Base-by-base conservation (phyloP, 2,329 filamentous ascomycete genomes). In the Tolypocladium ovalisporum region DNA sequence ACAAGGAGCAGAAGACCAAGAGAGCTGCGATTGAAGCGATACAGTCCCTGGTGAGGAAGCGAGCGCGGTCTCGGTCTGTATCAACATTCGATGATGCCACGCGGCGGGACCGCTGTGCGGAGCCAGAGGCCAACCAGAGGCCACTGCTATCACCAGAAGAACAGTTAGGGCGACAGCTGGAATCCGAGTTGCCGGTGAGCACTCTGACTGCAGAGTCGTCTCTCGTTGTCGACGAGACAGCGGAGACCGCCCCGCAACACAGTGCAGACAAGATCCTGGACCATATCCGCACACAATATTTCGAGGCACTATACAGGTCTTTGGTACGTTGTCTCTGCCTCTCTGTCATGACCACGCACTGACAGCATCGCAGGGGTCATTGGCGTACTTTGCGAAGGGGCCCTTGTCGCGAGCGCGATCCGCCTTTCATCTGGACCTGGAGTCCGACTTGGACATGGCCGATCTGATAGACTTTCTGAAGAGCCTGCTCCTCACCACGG, bases 361-460 rank as follows among this genome's bases (percentile, higher is more conserved):
- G 3, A 10, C 36, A 12, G 27, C 13, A 24, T n/a, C 36, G 10
- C 49, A 89, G 79, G 89, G 87, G 37, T 90, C 89, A 4, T 74
- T 93, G 57, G 89, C 89, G 58, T 94, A 92, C 70, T 92, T 93
- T 70, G 86, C 86, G 24, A 94, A 94, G 73, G 89, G 89, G 0
- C 88, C 89, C 1, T 74, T 94, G 24, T 89, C 89, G 51, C 81
- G 88, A 63, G 86, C 88, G 52, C 82, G 89, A 59, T 87, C 86
- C 52, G 81, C 85, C 17, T 90, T 90, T 61, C 82, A 85, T 58
- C 72, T 84, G 17, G 80, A 84, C 60, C 80, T 81, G 55, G 82
- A 86, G 67, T 75, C 79, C 8, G 81, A 78, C 27, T 71, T 86
- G 24, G 77, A 84, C 44, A 83, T 86, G 70, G 73, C 75, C 29